Evolutionary conservation across 2,329 filamentous ascomycete species (phyloP).

Genomic region (Pestalotiopsis sp.): DNA sequence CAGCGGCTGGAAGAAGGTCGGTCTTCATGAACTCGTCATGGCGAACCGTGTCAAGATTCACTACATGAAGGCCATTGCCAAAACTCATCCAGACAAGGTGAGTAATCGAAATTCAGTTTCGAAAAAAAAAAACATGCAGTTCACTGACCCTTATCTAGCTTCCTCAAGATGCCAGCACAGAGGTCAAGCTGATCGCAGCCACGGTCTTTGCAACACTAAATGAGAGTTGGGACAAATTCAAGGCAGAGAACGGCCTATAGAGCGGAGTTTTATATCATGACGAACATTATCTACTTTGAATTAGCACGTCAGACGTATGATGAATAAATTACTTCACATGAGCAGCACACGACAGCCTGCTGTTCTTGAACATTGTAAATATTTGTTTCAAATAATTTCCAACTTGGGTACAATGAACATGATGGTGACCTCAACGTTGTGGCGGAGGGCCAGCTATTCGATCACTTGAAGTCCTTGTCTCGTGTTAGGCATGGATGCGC

Average conservation of each 20-base stretch:
- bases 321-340: not conserved
- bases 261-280: not conserved
- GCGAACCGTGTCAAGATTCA: constrained; percentile 94
- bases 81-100: constrained; percentile 99
- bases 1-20: constrained; percentile 95
- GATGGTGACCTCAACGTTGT: too few relatives aligned
- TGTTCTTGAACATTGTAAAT: not conserved
- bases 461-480: too few relatives aligned
- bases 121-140: not conserved
- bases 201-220: constrained; percentile 70
- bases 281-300: not conserved
- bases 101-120: constrained; percentile 26
- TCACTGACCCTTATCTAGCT: constrained; percentile 45
- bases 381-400: too few relatives aligned
- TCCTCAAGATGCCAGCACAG: constrained; percentile 64
- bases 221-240: constrained; percentile 75
- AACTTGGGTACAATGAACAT: too few relatives aligned
- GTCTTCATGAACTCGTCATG: constrained; percentile 89
- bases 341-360: not conserved
- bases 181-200: constrained; percentile 66
- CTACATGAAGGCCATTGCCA: constrained; percentile 99
- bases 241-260: constrained; percentile 63
- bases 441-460: too few relatives aligned
- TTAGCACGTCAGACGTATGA: not conserved
- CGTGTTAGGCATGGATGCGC: too few relatives aligned